phyloP scores from a whole-genome alignment of 805 yeast genomes.

The Starmerella sirachaensis region DNA sequence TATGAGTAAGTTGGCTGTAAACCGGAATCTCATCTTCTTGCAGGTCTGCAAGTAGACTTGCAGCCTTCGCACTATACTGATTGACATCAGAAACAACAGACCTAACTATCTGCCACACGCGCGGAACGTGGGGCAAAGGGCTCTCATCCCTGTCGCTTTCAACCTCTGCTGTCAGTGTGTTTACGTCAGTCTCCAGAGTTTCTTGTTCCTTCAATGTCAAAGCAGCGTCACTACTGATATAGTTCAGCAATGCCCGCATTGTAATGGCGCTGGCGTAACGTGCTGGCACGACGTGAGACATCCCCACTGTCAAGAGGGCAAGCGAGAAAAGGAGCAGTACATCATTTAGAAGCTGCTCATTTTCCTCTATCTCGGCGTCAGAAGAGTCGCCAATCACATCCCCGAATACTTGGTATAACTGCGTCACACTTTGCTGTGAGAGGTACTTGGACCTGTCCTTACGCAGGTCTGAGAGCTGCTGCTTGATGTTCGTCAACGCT shows the following conservation, averaged over 20 bases:
- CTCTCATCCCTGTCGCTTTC: not conserved
- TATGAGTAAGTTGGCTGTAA: constrained; percentile 20
- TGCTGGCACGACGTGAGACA: constrained; percentile 83
- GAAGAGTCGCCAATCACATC: constrained; percentile 12
- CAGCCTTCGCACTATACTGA: not conserved
- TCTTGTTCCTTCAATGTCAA: constrained; percentile 73
- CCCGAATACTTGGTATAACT: constrained; percentile 17
- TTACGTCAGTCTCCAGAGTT: constrained; percentile 39
- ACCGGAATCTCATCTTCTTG: constrained; percentile 17
- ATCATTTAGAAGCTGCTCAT: constrained; percentile 10
- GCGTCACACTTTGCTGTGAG: constrained; percentile 10
- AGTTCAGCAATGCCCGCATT: constrained; percentile 71
- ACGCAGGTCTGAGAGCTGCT: constrained; percentile 12
- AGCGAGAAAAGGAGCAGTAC: constrained; percentile 51
- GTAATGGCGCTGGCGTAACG: constrained; percentile 83
- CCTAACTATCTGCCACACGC: constrained; percentile 3
- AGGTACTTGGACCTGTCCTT: constrained; percentile 20
- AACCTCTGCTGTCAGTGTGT: not conserved
- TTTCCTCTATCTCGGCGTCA: constrained; percentile 5
- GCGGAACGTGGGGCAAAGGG: constrained; percentile 1
- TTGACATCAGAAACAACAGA: constrained; percentile 2
- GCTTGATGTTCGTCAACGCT: constrained; percentile 7
- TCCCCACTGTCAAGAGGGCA: constrained; percentile 84
- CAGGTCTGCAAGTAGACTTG: constrained; percentile 6
- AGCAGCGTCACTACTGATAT: constrained; percentile 66